Conservation (phyloP, 1,284 basidiomycete genomes). For the Cryptococcus sp. region DNA sequence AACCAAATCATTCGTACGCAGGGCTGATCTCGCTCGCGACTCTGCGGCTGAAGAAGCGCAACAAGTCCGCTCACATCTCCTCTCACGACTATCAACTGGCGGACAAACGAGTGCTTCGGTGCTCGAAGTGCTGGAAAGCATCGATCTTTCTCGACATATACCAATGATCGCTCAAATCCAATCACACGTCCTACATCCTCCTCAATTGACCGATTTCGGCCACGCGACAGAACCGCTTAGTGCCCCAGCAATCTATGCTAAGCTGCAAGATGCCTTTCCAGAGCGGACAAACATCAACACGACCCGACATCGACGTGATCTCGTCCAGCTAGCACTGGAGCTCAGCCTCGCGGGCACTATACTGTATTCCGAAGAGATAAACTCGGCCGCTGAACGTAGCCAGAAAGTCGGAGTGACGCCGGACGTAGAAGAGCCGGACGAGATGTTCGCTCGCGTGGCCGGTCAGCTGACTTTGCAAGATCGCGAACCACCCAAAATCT, state of each 20-base stretch:
- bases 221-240: not conserved
- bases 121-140: conserved; percentile 6
- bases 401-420: not conserved
- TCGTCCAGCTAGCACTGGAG: conserved; percentile 23
- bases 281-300: not conserved
- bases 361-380: conserved; percentile 20
- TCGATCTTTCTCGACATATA: conserved; percentile 17
- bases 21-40: conserved; percentile 37
- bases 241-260: not conserved
- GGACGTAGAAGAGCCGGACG: conserved; percentile 21
- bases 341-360: conserved; percentile 24
- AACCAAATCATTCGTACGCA: conserved; percentile 10
- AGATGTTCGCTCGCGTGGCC: conserved; percentile 34
- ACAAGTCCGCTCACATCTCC: conserved; percentile 15
- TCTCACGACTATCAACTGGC: conserved; percentile 14
- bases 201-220: not conserved
- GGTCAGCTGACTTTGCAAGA: conserved; percentile 34
- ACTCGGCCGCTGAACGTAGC: not conserved
- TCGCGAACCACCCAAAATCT: conserved; percentile 15
- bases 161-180: not conserved
- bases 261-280: conserved; percentile 4
- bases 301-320: conserved; percentile 1
- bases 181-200: conserved; percentile 2
- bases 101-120: conserved; percentile 3
- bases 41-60: conserved; percentile 4